These are phyloP conservation scores for Neurospora sp. DNA, from an alignment of 495 filamentous ascomycete genomes.

Conservation along the genomic window DNA sequence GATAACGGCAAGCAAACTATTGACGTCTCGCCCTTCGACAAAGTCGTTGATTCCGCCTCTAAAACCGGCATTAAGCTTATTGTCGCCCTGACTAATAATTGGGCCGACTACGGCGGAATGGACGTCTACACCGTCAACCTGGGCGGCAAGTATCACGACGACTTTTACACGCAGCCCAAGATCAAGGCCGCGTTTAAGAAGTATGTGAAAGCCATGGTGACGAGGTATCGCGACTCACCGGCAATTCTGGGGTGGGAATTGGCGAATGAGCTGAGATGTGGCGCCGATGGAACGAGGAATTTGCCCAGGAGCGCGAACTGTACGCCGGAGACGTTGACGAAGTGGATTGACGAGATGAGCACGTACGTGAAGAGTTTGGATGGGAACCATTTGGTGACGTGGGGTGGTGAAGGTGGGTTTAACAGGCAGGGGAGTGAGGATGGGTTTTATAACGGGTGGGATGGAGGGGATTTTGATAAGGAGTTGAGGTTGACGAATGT, in stretches of 20 bases:
- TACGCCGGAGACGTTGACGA: conserved; percentile 27
- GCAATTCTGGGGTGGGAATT: conserved; percentile 47
- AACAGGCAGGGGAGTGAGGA: conserved; percentile 33
- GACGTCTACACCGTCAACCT: conserved; percentile 31
- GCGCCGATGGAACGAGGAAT: not conserved
- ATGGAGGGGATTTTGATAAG: conserved; percentile 55
- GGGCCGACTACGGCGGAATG: conserved; percentile 44
- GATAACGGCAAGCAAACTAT: conserved; percentile 36
- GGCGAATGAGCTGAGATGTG: conserved; percentile 43
- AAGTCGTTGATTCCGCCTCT: conserved; percentile 51
- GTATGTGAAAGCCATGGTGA: conserved; percentile 40
- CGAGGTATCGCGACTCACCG: conserved; percentile 37
- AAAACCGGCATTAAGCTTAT: conserved; percentile 50
- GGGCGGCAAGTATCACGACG: conserved; percentile 13
- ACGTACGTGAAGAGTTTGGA: conserved; percentile 43
- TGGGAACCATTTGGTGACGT: conserved; percentile 39
- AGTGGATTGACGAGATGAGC: conserved; percentile 38
- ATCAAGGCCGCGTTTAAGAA: conserved; percentile 40
- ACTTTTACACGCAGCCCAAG: conserved; percentile 30
- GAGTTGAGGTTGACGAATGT: conserved; percentile 48
- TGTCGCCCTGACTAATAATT: conserved; percentile 43
- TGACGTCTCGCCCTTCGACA: conserved; percentile 55
- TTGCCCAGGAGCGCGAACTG: conserved; percentile 17
- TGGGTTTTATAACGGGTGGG: conserved; percentile 48
- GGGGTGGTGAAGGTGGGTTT: conserved; percentile 41